These are phyloP conservation scores for Saccharomycopsis sp. DNA, from an alignment of 805 yeast genomes.

Conservation along the genomic window DNA sequence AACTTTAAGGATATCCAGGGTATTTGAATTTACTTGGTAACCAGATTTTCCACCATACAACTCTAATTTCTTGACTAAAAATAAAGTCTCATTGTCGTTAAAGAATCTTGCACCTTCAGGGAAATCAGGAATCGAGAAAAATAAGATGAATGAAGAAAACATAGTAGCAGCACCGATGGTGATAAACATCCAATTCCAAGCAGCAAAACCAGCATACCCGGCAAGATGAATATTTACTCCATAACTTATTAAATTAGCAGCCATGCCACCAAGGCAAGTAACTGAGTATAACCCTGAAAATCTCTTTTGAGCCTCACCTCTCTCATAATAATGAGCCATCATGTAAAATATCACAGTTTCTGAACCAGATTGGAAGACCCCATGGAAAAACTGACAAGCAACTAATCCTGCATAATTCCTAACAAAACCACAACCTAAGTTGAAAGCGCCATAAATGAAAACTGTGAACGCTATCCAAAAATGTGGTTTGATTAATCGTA, in stretches of 20 bases:
- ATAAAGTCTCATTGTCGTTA: slow-evolving; percentile 42
- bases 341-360: slow-evolving; percentile 72
- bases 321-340: slow-evolving; percentile 56
- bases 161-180: slow-evolving; percentile 35
- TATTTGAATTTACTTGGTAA: slow-evolving; percentile 38
- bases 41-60: slow-evolving; percentile 45
- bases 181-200: slow-evolving; percentile 30
- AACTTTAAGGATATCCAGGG: slow-evolving; percentile 37
- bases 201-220: slow-evolving; percentile 37
- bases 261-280: slow-evolving; percentile 70
- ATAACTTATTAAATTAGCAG: slow-evolving; percentile 58
- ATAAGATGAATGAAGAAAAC: slow-evolving; percentile 27
- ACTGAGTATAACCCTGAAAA: slow-evolving; percentile 58
- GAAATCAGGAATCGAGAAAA: slow-evolving; percentile 58
- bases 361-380: slow-evolving; percentile 62
- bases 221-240: slow-evolving; percentile 39
- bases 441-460: slow-evolving; percentile 56
- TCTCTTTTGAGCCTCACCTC: slow-evolving; percentile 62
- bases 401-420: slow-evolving; percentile 50
- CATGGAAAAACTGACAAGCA: slow-evolving; percentile 57
- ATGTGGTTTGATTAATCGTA: slow-evolving; percentile 56
- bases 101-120: slow-evolving; percentile 60
- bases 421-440: slow-evolving; percentile 59
- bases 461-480: slow-evolving; percentile 54
- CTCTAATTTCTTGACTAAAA: slow-evolving; percentile 52